Conservation (phyloP, 169 alveolate genomes). For the Eimeria acervulina region DNA sequence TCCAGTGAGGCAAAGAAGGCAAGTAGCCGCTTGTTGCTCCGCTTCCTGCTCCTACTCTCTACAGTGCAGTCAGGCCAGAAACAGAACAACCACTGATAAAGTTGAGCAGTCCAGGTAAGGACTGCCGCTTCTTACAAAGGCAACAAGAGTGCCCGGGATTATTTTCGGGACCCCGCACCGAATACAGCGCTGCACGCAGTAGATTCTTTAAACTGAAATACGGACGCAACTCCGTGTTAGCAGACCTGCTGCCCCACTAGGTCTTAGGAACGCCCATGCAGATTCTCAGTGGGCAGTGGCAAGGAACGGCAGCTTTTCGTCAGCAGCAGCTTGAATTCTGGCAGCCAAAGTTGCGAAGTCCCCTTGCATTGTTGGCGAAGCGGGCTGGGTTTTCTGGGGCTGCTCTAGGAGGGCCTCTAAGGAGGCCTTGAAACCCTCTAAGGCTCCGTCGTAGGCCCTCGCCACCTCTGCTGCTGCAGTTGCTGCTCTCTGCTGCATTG, state of each 20-base stretch:
- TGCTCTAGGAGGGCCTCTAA: conserved; percentile 61
- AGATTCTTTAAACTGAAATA: conserved; percentile 11
- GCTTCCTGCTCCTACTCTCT: background rate
- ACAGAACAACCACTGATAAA: background rate
- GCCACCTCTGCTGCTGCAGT: conserved; percentile 72
- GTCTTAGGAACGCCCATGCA: background rate
- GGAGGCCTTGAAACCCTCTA: conserved; percentile 55
- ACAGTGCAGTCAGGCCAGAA: background rate
- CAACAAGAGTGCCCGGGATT: background rate
- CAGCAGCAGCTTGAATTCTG: conserved; percentile 57
- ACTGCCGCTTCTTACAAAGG: background rate
- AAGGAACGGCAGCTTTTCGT: conserved; percentile 43
- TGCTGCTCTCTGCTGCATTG: conserved; percentile 27
- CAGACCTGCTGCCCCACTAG: conserved; percentile 9
- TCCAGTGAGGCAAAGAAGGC: background rate
- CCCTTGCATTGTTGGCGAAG: conserved; percentile 42
- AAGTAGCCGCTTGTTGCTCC: background rate
- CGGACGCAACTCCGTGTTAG: background rate
- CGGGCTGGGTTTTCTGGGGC: conserved; percentile 23
- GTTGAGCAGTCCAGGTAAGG: conserved; percentile 1
- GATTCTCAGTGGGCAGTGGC: conserved; percentile 20
- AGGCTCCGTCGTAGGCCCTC: conserved; percentile 62
- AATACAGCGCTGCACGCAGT: background rate
- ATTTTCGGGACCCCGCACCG: background rate
- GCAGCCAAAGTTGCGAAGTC: conserved; percentile 40